A percentile compares a stretch with the other conserved stretches of the same genome.
These are phyloP conservation scores for Axilococcus clingmanii DNA, from an alignment of 139 green algal genomes.

Conservation along the genomic window DNA sequence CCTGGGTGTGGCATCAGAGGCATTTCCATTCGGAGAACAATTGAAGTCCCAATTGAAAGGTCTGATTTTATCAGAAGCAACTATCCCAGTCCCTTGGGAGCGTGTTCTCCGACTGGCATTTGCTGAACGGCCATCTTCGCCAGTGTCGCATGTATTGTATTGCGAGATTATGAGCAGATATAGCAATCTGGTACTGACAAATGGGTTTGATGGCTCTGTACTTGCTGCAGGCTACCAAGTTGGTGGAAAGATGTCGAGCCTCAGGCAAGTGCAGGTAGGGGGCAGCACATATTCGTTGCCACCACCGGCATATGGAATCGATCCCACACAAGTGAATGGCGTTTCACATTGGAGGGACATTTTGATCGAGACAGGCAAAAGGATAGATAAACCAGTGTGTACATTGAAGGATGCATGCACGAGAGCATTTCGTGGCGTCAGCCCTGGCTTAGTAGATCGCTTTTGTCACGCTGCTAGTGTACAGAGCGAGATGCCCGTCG, in stretches of 20 bases:
- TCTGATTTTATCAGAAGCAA: constrained; percentile 43
- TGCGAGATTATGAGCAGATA: constrained; percentile 66
- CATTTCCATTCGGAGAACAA: constrained; percentile 34
- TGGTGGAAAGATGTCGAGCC: constrained; percentile 49
- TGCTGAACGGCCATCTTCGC: constrained; percentile 22
- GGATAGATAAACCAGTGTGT: constrained; percentile 1
- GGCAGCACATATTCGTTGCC: constrained; percentile 49
- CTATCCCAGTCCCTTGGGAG: constrained; percentile 59
- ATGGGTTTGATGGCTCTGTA: constrained; percentile 20
- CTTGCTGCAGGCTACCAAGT: constrained; percentile 48
- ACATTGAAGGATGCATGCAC: constrained; percentile 17
- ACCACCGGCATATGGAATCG: constrained; percentile 39
- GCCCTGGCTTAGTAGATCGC: constrained; percentile 47
- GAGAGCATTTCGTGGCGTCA: constrained; percentile 56
- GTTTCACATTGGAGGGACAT: constrained; percentile 29
- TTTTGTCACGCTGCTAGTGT: constrained; percentile 32
- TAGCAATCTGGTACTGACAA: constrained; percentile 53
- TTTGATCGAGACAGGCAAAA: constrained; percentile 23
- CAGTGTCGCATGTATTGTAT: constrained; percentile 22
- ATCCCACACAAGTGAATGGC: constrained; percentile 20
- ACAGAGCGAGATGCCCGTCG: neutral
- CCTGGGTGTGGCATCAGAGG: constrained; percentile 24
- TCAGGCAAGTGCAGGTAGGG: constrained; percentile 60
- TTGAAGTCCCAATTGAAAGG: constrained; percentile 31
- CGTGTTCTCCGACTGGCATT: constrained; percentile 58